Conservation (phyloP, 129 eudicot genomes). For the Tagetes erecta region DNA sequence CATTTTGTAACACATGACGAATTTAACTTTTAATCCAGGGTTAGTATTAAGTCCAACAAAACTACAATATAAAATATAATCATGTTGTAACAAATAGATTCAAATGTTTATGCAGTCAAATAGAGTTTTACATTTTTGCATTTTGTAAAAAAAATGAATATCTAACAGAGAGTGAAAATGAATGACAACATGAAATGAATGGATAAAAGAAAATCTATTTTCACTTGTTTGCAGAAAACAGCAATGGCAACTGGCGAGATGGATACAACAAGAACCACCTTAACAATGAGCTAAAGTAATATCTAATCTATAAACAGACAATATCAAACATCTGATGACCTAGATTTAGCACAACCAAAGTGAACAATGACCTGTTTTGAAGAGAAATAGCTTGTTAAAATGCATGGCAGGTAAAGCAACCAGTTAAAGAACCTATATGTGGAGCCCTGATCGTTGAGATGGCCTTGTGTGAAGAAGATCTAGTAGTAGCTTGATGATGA, state of each 20-base stretch:
- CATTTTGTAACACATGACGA: too few species aligned
- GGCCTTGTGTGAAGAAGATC: conserved; percentile 42
- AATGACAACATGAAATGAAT: neutral
- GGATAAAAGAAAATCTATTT: neutral
- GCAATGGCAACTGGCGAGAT: neutral
- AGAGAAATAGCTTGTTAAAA: conserved; percentile 40
- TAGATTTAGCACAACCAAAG: conserved; percentile 24
- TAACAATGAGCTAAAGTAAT: neutral
- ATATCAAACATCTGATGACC: conserved; percentile 19
- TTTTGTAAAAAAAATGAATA: neutral
- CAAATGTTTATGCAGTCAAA: neutral
- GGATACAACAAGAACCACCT: neutral
- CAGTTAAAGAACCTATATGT: conserved; percentile 71
- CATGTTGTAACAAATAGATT: too few species aligned
- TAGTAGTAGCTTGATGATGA: conserved; percentile 36
- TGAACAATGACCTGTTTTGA: conserved; percentile 15
- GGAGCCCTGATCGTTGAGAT: conserved; percentile 61
- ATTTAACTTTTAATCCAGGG: too few species aligned
- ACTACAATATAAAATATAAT: too few species aligned
- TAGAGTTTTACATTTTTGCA: neutral
- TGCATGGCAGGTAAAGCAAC: conserved; percentile 94
- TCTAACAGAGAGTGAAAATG: neutral
- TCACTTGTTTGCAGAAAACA: conserved; percentile 25
- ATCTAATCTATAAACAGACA: conserved; percentile 19
- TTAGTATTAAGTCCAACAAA: too few species aligned